phyloP scores from a whole-genome alignment of 208 protist genomes.

The Herpetomonas tarakana region DNA sequence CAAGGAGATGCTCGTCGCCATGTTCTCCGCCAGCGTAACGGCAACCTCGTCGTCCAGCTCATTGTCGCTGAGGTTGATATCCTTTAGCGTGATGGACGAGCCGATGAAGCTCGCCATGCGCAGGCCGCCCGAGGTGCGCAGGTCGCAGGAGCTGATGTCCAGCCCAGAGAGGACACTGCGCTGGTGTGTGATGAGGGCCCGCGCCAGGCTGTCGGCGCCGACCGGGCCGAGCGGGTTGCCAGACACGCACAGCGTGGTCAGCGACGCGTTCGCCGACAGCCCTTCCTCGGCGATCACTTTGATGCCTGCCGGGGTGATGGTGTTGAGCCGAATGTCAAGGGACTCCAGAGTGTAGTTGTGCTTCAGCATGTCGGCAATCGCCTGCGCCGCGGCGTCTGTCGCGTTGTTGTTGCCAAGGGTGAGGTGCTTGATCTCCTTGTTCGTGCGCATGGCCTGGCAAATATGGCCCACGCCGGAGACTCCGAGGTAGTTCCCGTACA shows the following conservation, averaged over 20 bases:
- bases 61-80: constrained; percentile 83
- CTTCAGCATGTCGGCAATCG: constrained; percentile 71
- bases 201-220: constrained; percentile 60
- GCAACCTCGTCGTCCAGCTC: constrained; percentile 79
- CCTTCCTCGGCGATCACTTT: constrained; percentile 52
- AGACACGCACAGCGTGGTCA: constrained; percentile 48
- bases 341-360: constrained; percentile 63
- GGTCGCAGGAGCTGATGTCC: constrained; percentile 69
- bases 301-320: constrained; percentile 47
- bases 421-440: constrained; percentile 55
- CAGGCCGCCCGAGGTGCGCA: constrained; percentile 59
- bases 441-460: constrained; percentile 46
- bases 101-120: constrained; percentile 68
- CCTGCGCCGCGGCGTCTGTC: constrained; percentile 46
- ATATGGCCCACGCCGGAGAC: constrained; percentile 40
- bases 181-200: constrained; percentile 47
- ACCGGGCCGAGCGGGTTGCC: constrained; percentile 74
- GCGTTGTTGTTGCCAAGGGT: constrained; percentile 84
- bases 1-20: constrained; percentile 59
- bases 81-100: constrained; percentile 52
- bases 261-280: constrained; percentile 60
- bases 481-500: constrained; percentile 83
- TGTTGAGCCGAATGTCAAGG: constrained; percentile 82
- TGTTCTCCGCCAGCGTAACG: constrained; percentile 55
- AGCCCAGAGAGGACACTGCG: constrained; percentile 50